Base-by-base conservation (phyloP, 495 filamentous ascomycete genomes). In the Talaromyces proteolyticus region DNA sequence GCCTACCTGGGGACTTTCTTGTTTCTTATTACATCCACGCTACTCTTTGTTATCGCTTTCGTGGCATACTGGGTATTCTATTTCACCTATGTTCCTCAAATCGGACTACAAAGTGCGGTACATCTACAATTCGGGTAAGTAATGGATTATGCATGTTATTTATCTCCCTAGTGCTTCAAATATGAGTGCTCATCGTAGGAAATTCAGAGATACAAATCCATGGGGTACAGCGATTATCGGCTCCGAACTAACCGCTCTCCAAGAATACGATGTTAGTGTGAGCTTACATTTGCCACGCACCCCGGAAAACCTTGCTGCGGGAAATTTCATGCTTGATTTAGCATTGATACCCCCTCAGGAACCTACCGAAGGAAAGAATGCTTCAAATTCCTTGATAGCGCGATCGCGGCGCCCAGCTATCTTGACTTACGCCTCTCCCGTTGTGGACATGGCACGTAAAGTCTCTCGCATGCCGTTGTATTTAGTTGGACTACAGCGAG, bases 281-380 rank as follows among this genome's bases (percentile, higher is more conserved):
- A 78, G 76, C 65, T 73, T 93, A 22, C 88, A 82, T 66, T 73
- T 93, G 1, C 89, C 88, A 11, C 82, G 71, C 10, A 78, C 72
- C 0, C 75, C 73, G 6, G 59, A 61, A 1, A 80, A 80, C 46
- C 58, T 77, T 69, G 71, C 61, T 10, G 65, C 64, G 6, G 93
- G 92, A 18, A 96, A 96, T 67, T 97, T 97, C 75, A 97, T 97
- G 91, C 69, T 95, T 12, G 82, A 89, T 44, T 69, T 96, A n/a
- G 69, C 79, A 14, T 72, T 92, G 11, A 69, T 82, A 26, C 69
- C 74, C 1, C 56, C 61, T 12, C 62, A 62, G 3, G 57, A 62
- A 24, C 55, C 62, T 11, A 42, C 66, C 14, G 47, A 57, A 2
- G 57, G 55, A 4, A 45, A 60, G 17, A 53, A 59, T 34, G 51